Evolutionary conservation across 352 stramenopile species (phyloP).

Genomic region (Stephanocyclus meneghinianus): DNA sequence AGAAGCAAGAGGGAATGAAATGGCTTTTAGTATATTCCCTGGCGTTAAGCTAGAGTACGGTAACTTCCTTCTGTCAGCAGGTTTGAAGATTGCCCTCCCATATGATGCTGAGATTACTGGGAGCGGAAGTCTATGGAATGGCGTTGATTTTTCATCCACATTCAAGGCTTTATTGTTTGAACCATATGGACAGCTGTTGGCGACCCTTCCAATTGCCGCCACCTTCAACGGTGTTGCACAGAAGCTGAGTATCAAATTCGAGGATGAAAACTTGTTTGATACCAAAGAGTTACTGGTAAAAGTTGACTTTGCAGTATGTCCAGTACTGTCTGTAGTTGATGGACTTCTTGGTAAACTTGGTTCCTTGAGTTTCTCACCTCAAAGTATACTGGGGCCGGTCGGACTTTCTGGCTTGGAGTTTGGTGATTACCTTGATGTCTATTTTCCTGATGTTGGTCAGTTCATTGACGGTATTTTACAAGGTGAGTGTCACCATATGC

Average conservation of each 20-base stretch:
- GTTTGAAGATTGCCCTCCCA: slow-evolving; percentile 15
- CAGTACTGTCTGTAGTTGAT: slow-evolving; percentile 16
- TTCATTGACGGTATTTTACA: slow-evolving; percentile 38
- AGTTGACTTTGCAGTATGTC: slow-evolving; percentile 39
- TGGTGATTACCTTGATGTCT: slow-evolving; percentile 16
- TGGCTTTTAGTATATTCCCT: slow-evolving; percentile 29
- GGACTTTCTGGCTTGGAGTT: not conserved
- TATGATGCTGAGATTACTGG: slow-evolving; percentile 17
- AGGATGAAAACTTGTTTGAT: slow-evolving; percentile 45
- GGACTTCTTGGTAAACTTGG: slow-evolving; percentile 34
- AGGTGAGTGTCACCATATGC: slow-evolving; percentile 5
- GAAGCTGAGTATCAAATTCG: slow-evolving; percentile 20
- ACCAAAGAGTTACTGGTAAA: slow-evolving; percentile 7
- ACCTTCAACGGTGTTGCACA: slow-evolving; percentile 15
- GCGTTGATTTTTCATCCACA: slow-evolving; percentile 8
- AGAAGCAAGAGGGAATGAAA: slow-evolving; percentile 3
- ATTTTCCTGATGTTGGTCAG: slow-evolving; percentile 24
- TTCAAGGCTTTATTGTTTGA: slow-evolving; percentile 27
- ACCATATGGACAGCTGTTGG: slow-evolving; percentile 22
- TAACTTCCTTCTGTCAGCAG: slow-evolving; percentile 12
- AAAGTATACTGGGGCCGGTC: slow-evolving; percentile 26
- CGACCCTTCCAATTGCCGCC: slow-evolving; percentile 22
- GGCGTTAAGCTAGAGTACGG: slow-evolving; percentile 20
- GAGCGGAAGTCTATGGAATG: slow-evolving; percentile 18
- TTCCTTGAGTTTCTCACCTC: slow-evolving; percentile 22